Base-by-base conservation (phyloP, 176 grass and related monocot genomes). In the Eremochloa ophiuroides region DNA sequence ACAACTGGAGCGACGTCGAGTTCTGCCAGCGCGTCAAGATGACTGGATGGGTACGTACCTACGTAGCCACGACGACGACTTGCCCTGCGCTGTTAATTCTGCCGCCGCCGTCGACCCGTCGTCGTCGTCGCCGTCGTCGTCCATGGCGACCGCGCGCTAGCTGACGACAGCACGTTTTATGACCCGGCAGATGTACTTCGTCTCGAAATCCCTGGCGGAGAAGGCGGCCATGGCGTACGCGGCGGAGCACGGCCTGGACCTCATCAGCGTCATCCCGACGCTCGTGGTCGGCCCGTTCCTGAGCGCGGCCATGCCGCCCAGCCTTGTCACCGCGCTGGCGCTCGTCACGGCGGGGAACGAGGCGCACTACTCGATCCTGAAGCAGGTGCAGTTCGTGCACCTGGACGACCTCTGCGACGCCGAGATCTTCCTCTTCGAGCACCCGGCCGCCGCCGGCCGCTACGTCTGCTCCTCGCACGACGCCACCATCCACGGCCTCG, bases 391-490 rank as follows among this genome's bases (percentile, higher is more conserved):
- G 78, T 71, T 94, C 37, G 86, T 98, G 1, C 95, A 98, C 77
- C 82, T 94, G 68, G 90, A 94, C 63, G 95, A 98, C 82, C 92
- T 98, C 67, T 98, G 95, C 68, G 78, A 94, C 66, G 79, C 92
- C 37, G 78, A 93, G 58, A 50, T 94, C 20, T 98, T 72, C 82
- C 90, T 98, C 40, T 94, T 85, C 83, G 92, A 98, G 90, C 88
- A 63, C 78, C 92, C 92, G 1, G 81, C 62, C 8, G 90, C 92
- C 31, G 65, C 69, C 12, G 95, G 95, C 5, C 86, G 92, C 28
- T 98, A 93, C 84, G 66, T 98, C 38, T 98, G 95, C 77, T 98
- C 95, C 64, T 93, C 92, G 67, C 55, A 91, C 41, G 92, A 98
- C 39, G 34, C 15, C 70, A 98, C 90, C 83, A 98, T 95, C 59